Base-by-base conservation (phyloP, 75 land plant species). In the Sequoiadendron giganteum region DNA sequence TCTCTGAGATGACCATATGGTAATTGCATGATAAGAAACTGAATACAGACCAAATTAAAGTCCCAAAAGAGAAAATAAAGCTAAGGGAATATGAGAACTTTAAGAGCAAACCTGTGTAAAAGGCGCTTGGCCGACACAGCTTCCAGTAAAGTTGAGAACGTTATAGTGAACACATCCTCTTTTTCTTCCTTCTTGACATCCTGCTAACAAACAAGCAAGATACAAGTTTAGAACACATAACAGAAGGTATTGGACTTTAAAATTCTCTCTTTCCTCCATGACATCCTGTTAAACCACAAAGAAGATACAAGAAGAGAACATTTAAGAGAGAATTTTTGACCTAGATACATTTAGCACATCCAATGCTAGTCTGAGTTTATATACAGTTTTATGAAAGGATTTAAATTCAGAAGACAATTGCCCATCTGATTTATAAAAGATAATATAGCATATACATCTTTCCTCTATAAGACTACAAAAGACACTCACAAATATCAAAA, bases 41-140 rank as follows among this genome's bases (percentile, higher is more conserved):
- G 2, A 32, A 73, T 9, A 73, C 10, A 8, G 36, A 75, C 21
- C 16, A n/a, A 47, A 65, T 34, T 39, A 38, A 39, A 18, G 14
- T 47, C 19, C 70, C 15, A 9, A 21, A 36, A 47, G 34, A 43
- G 1, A 43, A 80, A 32, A 16, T 61, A 36, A 80, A 38, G 81
- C 52, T 3, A 80, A 54, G 21, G 89, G 25, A 82, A 82, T 43
- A 82, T 45, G 49, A 45, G 30, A 82, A 43, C 43, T 82, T 45
- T 82, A 25, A 47, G 15, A 82, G 52, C 84, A 82, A 82, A 91
- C 92, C 92, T 90, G 89, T 91, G 92, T 81, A 91, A 76, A 85
- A 85, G 82, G 28, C 92, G 85, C 86, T 91, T 90, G 38, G 92
- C 92, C 56, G 91, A 85, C 73, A 90, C 83, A 73, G 92, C 92